Conservation (phyloP, 352 stramenopile genomes). For the Blastocystis sp. region DNA sequence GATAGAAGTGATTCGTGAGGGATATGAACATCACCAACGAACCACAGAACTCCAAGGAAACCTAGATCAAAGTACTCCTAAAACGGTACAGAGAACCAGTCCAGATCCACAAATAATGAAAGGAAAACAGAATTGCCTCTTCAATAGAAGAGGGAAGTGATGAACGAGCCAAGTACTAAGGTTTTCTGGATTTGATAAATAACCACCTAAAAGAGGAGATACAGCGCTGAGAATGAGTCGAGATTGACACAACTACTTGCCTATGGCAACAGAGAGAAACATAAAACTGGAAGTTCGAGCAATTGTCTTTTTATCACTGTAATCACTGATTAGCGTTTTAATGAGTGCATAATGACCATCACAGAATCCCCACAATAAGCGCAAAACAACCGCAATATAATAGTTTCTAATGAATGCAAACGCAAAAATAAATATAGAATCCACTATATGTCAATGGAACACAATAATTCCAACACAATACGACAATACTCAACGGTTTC, state of each 20-base stretch:
- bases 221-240: background rate
- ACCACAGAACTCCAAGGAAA: background rate
- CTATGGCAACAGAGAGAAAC: background rate
- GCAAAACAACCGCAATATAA: background rate
- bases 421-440: background rate
- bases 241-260: background rate
- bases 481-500: conserved; percentile 5
- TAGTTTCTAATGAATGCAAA: conserved; percentile 31
- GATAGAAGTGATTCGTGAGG: background rate
- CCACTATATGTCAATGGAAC: background rate
- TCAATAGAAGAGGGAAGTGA: conserved; percentile 2
- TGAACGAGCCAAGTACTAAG: background rate
- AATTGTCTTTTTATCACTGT: background rate
- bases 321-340: conserved; percentile 35
- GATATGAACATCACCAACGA: background rate
- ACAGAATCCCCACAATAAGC: conserved; percentile 15
- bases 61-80: background rate
- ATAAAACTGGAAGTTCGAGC: background rate
- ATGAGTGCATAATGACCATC: background rate
- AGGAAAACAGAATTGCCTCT: conserved; percentile 5
- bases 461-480: background rate
- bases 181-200: conserved; percentile 8
- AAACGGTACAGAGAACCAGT: background rate
- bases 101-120: background rate
- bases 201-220: conserved; percentile 2